Base-by-base conservation (phyloP, 371 early-diverging fungal genomes). In the Mycotypha africana region DNA sequence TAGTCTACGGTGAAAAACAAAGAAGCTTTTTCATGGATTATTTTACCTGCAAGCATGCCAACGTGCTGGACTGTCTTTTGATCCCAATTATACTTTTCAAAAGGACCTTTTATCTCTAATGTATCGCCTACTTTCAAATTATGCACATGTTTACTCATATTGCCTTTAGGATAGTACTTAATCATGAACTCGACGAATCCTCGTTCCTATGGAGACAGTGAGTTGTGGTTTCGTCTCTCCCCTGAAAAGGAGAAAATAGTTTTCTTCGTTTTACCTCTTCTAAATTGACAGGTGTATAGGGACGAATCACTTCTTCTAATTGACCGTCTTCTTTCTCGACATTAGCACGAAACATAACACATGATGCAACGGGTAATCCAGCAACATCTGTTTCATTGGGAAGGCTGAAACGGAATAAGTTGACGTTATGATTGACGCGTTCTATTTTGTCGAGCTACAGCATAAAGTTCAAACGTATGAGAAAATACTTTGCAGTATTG, bases 21-120 rank as follows among this genome's bases (percentile, higher is more conserved):
- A n/a, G n/a, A n/a, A n/a, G n/a, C n/a, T n/a, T n/a, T n/a, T n/a
- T n/a, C n/a, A n/a, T n/a, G 28, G 11, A 8, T 28, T 11, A 5
- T 28, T 28, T 45, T 49, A 55, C 56, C 80, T 16, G 79, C 80
- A 52, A 85, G 55, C 85, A 99, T 75, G 33, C 86, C 94, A 38
- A 94, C 76, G 47, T 91, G 63, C 44, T 84, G 75, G 39, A 82
- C 78, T 45, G 84, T 78, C 62, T 87, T 90, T 25, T 82, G 60
- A 48, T 74, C 68, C 75, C 91, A 88, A 42, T 78, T 68, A 58
- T 78, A 87, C 73, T 95, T 97, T 53, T 67, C 62, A 56, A 92
- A 82, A 26, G 97, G 97, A 2, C 97, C 97, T 77, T 94, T 94
- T 65, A 94, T 76, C 14, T 86, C 80, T 3, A 95, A 66, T 12